Percentiles rank a stretch among this genome's conserved stretches.
phyloP scores from a whole-genome alignment of 2,329 filamentous ascomycete species.

The Sporothrix globosa region DNA sequence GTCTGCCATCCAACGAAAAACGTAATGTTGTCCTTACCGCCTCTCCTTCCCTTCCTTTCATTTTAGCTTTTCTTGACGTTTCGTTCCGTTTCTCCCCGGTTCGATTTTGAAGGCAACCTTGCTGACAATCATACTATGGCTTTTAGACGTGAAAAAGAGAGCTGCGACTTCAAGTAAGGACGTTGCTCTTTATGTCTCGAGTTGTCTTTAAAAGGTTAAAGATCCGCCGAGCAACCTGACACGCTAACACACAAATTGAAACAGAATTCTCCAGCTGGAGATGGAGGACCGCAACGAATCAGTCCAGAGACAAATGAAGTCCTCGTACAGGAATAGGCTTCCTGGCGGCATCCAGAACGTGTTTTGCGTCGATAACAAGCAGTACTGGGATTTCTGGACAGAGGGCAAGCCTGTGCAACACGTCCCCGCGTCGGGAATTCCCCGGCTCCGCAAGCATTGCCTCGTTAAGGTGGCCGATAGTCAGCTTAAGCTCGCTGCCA shows the following conservation, averaged over 20 bases:
- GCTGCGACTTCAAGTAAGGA: conserved; percentile 1
- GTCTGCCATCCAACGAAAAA: neutral
- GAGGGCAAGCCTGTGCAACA: neutral
- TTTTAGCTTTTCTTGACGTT: neutral
- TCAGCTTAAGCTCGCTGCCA: neutral
- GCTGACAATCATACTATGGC: neutral
- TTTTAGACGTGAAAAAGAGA: neutral
- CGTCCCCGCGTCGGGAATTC: neutral
- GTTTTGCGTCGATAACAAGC: neutral
- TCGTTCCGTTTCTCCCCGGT: neutral
- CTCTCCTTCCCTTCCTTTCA: neutral
- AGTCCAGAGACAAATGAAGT: neutral
- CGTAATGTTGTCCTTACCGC: neutral
- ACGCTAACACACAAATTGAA: neutral
- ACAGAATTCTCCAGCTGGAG: neutral
- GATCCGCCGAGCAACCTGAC: neutral
- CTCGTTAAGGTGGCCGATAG: conserved; percentile 3
- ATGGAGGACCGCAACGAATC: conserved; percentile 4
- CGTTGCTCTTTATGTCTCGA: neutral
- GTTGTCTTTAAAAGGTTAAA: neutral
- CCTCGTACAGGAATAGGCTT: neutral
- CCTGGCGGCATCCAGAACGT: neutral
- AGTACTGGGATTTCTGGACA: neutral
- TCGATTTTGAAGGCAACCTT: neutral
- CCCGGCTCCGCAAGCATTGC: conserved; percentile 4